Evolutionary conservation across 2,329 filamentous ascomycete genomes (phyloP), one percentile per base, ranked within the genome.

Genomic region (Colletotrichum ledebouriae): DNA sequence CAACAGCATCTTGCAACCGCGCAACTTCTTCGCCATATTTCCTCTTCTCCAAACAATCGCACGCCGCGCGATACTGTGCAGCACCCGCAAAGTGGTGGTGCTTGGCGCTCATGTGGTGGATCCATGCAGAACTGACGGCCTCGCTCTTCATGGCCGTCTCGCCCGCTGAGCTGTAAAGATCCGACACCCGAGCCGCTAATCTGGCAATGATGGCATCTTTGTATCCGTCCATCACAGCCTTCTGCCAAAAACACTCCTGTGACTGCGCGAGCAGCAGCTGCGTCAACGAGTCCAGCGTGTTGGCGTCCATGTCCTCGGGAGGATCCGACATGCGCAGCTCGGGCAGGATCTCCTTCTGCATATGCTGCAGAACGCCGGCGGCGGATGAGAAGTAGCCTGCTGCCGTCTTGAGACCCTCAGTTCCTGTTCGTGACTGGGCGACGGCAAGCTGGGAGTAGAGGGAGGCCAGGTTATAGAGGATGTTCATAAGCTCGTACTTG

Each of bases 161-260:
- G 6, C 92, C 90, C 0, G 94, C 94, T 61, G 90, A 84, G 60
- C 90, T 92, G 79, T 98, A 99, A 49, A 97, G 87, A 75, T 99
- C 96, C 2, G 93, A 97, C 4, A 98, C 94, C 70, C 94, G 81
- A 0, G 94, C 94, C 4, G 96, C 94, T 17, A 99, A 85, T 77
- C 97, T 96, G 2, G 96, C 93, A 70, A 99, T 97, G 0, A 92
- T 93, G 1, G 90, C 92, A 77, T 99, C 96, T 78, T 97, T 98
- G 81, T 97, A 89, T 25, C 91, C 90, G 76, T 98, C 95, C 83
- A 97, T 94, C 67, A 97, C 94, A 1, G 96, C 95, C 78, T 97
- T 98, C 73, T 96, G 92, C 96, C 96, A 99, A 79, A 96, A 98
- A 77, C 94, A 98, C 81, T 99, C 96, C 76, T 99, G 96, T 33